Evolutionary conservation across 306 rosid species (phyloP), one percentile per base, ranked within the genome.

Genomic region (Cicer chorassanicum): DNA sequence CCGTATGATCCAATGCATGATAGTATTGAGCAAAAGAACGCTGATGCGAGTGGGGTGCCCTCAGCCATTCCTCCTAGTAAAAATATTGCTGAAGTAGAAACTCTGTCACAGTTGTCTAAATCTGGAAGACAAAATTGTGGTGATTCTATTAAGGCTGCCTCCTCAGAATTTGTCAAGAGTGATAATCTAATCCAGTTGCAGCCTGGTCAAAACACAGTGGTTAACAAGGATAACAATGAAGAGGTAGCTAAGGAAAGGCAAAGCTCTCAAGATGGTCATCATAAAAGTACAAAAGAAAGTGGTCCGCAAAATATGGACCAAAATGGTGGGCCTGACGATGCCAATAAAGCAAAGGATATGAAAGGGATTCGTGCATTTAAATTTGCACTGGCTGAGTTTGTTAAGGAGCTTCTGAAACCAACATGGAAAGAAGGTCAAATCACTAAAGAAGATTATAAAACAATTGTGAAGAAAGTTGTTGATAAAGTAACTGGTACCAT

Each of bases 391-490:
- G 99, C 86, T 54, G 99, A 95, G 81, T 89, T 86, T 39, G 88
- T 95, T 70, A 95, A 95, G 86, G 99, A 95, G 83, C 88, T 95
- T 83, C 76, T 92, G 73, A 95, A 95, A 84, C 96, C 96, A 29
- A 64, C 96, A 24, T 95, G 99, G 99, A 95, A 90, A 82, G 99
- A 92, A 19, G 99, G 99, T 80, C 90, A 86, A 75, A 86, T 92
- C 71, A 83, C 75, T 76, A 95, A 95, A 81, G 99, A 95, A 69
- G 91, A 85, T 80, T 92, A 92, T 87, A 95, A 95, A 81, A 86
- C 92, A 50, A 90, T 95, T 65, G 99, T 95, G 86, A 92, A 95
- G 89, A 95, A 88, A 80, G 97, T 86, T 74, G 91, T 89, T 39
- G 98, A 91, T 81, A 89, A 93, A 88, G 96, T 93, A 76, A 87